Evolutionary conservation across 2,329 filamentous ascomycete species (phyloP).

Genomic region (Cordyceps cicadae): DNA sequence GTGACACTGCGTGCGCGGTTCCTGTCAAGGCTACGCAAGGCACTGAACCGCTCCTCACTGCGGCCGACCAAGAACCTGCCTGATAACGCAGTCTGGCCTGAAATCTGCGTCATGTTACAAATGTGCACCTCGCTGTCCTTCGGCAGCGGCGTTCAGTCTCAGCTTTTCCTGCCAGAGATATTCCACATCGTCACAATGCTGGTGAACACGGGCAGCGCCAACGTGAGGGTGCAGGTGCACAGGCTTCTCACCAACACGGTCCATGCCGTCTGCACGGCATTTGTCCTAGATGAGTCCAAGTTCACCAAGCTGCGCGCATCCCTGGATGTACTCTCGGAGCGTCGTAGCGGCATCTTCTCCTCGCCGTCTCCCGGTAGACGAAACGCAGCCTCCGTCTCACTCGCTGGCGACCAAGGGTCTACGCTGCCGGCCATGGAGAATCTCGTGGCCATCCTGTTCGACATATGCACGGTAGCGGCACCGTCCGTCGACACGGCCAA

Average conservation of each 20-base stretch:
- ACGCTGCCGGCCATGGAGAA: constrained; percentile 51
- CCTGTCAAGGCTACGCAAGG: constrained; percentile 57
- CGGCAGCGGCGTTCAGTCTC: constrained; percentile 57
- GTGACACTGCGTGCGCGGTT: constrained; percentile 58
- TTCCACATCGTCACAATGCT: constrained; percentile 66
- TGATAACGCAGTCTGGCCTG: constrained; percentile 61
- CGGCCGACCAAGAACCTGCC: constrained; percentile 57
- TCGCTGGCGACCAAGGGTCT: constrained; percentile 43
- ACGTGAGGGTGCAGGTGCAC: constrained; percentile 52
- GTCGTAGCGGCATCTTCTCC: constrained; percentile 50
- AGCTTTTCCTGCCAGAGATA: constrained; percentile 59
- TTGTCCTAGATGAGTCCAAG: constrained; percentile 51
- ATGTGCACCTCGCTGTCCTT: constrained; percentile 61
- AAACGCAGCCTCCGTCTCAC: constrained; percentile 47
- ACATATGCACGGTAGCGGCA: constrained; percentile 55
- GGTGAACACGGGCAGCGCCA: constrained; percentile 53
- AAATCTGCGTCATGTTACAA: constrained; percentile 58
- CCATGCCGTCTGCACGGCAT: constrained; percentile 59
- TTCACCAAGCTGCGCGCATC: constrained; percentile 47
- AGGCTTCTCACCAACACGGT: constrained; percentile 58
- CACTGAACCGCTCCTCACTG: constrained; percentile 57
- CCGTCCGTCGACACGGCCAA: constrained; percentile 58
- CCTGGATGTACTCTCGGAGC: constrained; percentile 52
- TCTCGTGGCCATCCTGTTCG: constrained; percentile 53
- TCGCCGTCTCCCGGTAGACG: constrained; percentile 36